phyloP scores from a whole-genome alignment of 2,329 filamentous ascomycete species.

The Colletotrichum sp. region DNA sequence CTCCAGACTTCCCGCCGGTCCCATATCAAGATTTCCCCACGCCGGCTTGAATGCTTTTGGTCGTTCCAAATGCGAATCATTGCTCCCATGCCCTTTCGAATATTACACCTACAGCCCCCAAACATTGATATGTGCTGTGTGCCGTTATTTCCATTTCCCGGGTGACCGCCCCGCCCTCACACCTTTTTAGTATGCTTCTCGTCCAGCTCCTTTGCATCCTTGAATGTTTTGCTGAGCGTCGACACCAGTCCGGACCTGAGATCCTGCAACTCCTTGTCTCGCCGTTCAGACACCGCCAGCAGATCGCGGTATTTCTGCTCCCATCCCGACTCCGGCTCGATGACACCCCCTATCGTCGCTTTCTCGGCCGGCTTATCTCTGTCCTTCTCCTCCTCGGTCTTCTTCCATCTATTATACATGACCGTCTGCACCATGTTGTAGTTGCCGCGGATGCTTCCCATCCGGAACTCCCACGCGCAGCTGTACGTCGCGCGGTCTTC shows the following conservation, averaged over 20 bases:
- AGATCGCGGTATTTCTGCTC: slow-evolving; percentile 60
- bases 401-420: slow-evolving; percentile 46
- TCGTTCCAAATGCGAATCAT: neutral
- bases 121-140: neutral
- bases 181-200: neutral
- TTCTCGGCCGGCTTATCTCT: slow-evolving; percentile 31
- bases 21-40: neutral
- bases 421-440: slow-evolving; percentile 59
- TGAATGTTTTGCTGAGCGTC: slow-evolving; percentile 26
- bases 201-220: neutral
- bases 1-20: neutral
- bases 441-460: slow-evolving; percentile 55
- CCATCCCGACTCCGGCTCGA: slow-evolving; percentile 39
- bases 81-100: neutral
- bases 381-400: slow-evolving; percentile 25
- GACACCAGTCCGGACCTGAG: slow-evolving; percentile 49
- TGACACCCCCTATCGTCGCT: neutral
- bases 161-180: neutral
- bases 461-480: slow-evolving; percentile 60
- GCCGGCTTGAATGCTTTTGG: neutral
- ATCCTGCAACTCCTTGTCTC: slow-evolving; percentile 56
- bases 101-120: neutral
- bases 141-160: neutral
- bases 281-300: slow-evolving; percentile 62
- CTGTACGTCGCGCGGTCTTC: slow-evolving; percentile 50